These are phyloP conservation scores for Guadua angustifolia DNA, from an alignment of 176 grass and related monocot genomes.

Conservation along the genomic window DNA sequence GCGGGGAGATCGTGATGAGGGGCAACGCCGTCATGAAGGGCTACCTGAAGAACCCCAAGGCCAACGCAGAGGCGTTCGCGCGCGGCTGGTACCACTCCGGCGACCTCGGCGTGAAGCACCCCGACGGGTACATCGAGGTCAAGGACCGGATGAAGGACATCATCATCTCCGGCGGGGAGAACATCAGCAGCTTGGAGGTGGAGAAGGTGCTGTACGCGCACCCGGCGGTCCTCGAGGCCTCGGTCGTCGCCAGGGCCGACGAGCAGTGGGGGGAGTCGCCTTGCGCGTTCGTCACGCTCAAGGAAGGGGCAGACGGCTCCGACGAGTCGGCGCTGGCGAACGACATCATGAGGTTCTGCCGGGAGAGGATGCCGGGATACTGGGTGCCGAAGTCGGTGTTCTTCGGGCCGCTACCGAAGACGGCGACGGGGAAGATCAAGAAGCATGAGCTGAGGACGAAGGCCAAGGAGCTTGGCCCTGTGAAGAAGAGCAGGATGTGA, in stretches of 20 bases:
- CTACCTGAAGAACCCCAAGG: slow-evolving; percentile 88
- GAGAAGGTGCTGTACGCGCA: slow-evolving; percentile 75
- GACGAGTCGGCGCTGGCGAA: slow-evolving; percentile 55
- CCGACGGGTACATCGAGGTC: slow-evolving; percentile 82
- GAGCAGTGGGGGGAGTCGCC: slow-evolving; percentile 94
- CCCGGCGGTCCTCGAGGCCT: slow-evolving; percentile 71
- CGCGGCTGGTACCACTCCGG: slow-evolving; percentile 93
- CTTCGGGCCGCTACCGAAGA: slow-evolving; percentile 86
- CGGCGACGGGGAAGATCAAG: slow-evolving; percentile 83
- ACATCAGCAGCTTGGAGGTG: slow-evolving; percentile 96
- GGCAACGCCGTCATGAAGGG: slow-evolving; percentile 96
- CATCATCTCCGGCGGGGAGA: slow-evolving; percentile 96
- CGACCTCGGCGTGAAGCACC: slow-evolving; percentile 91
- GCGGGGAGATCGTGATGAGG: slow-evolving; percentile 82
- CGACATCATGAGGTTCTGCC: slow-evolving; percentile 78
- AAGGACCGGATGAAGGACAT: slow-evolving; percentile 96
- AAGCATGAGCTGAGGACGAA: slow-evolving; percentile 82
- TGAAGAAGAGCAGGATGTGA: slow-evolving; percentile 88
- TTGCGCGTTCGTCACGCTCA: slow-evolving; percentile 77
- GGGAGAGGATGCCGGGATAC: slow-evolving; percentile 76
- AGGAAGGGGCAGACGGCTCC: slow-evolving; percentile 49
- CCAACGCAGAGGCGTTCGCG: slow-evolving; percentile 71
- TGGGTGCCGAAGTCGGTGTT: slow-evolving; percentile 88
- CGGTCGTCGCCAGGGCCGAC: slow-evolving; percentile 78
- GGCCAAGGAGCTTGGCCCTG: slow-evolving; percentile 77